phyloP scores from a whole-genome alignment of 2,329 filamentous ascomycete species.

The Fusarium sp. region DNA sequence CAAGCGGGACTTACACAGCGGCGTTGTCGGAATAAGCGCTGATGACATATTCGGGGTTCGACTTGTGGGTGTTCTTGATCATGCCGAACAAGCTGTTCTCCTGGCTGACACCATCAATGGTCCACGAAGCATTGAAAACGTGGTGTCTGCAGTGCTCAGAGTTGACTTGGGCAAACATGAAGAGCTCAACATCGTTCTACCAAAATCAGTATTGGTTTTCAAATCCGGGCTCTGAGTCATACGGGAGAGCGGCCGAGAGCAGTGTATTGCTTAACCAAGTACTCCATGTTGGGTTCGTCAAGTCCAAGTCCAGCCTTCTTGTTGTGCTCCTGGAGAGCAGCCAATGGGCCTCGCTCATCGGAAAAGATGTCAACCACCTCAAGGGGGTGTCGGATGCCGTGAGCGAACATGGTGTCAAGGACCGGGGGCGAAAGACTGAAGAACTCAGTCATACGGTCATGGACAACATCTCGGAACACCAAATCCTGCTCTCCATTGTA shows the following conservation, averaged over 20 bases:
- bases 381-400: constrained; percentile 71
- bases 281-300: constrained; percentile 90
- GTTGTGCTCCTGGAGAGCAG: constrained; percentile 85
- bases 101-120: constrained; percentile 87
- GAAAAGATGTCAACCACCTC: constrained; percentile 81
- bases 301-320: constrained; percentile 85
- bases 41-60: constrained; percentile 83
- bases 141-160: constrained; percentile 91
- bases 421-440: constrained; percentile 76
- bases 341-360: constrained; percentile 72
- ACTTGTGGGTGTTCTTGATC: constrained; percentile 95
- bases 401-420: constrained; percentile 81
- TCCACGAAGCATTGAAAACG: constrained; percentile 97
- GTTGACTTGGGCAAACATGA: constrained; percentile 99
- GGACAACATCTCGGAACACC: constrained; percentile 75
- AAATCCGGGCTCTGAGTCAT: constrained; percentile 49
- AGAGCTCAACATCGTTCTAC: constrained; percentile 86
- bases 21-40: constrained; percentile 98
- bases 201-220: constrained; percentile 35
- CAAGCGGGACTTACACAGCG: constrained; percentile 70
- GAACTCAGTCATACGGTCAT: constrained; percentile 96
- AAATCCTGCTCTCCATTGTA: constrained; percentile 60
- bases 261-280: constrained; percentile 77
- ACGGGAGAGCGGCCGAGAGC: constrained; percentile 66
- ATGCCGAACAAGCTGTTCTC: constrained; percentile 88